Base-by-base conservation (phyloP, 257 asterid species). In the Eucommia ulmoides region DNA sequence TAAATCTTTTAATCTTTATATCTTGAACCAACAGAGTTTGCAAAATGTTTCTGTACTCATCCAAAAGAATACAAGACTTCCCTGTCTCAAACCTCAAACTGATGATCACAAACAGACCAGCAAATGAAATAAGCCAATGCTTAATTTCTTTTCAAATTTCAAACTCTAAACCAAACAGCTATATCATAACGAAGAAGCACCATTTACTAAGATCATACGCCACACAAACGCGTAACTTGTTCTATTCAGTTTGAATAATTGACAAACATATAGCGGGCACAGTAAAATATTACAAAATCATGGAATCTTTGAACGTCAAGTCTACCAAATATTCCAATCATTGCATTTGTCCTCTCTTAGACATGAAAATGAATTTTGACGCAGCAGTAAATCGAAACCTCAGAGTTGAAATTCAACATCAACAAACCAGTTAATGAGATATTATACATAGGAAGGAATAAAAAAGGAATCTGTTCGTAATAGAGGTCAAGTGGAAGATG, bases 311-410 rank as follows among this genome's bases (percentile, higher is more conserved):
- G 20, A 42, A 42, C 7, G 19, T 18, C 15, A 2, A 2, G 48
- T 42, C 19, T 42, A 4, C 38, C 9, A 17, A 42, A 42, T 10
- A 42, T 42, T 3, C 48, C 20, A 42, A 1, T 3, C 19, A 2
- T 42, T 42, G n/a, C 48, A 42, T 42, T 42, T 42, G 48, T 42
- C 48, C 1, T 42, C 3, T 42, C n/a, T n/a, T n/a, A n/a, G n/a
- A n/a, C n/a, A n/a, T n/a, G n/a, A n/a, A n/a, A n/a, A n/a, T n/a
- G n/a, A n/a, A n/a, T n/a, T n/a, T n/a, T n/a, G n/a, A n/a, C n/a
- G n/a, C n/a, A n/a, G n/a, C n/a, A n/a, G n/a, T n/a, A n/a, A n/a
- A n/a, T n/a, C n/a, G n/a, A n/a, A n/a, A n/a, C n/a, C n/a, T n/a
- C n/a, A n/a, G n/a, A n/a, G n/a, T n/a, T n/a, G n/a, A n/a, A n/a